Evolutionary conservation across 1,139 yeast species (phyloP).

Genomic region (Kurtzmaniella quercitrusa): DNA sequence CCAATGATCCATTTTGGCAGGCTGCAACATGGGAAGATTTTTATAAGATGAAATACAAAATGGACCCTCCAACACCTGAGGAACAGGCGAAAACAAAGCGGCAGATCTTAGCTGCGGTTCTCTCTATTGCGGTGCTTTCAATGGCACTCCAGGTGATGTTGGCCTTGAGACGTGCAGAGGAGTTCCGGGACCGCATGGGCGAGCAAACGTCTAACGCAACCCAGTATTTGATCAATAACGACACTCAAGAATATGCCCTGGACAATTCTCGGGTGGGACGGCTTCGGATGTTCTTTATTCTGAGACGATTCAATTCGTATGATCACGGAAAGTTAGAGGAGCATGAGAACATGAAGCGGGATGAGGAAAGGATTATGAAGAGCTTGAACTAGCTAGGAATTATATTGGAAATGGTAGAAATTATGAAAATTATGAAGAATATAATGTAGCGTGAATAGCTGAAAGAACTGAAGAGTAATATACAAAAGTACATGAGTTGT

Average conservation of each 20-base stretch:
- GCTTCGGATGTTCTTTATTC: conserved; percentile 56
- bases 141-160: conserved; percentile 42
- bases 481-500: too few species aligned
- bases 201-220: conserved; percentile 14
- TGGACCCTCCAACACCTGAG: conserved; percentile 38
- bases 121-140: conserved; percentile 37
- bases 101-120: conserved; percentile 39
- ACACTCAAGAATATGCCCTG: conserved; percentile 51
- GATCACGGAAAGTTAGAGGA: conserved; percentile 6
- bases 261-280: conserved; percentile 48
- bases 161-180: conserved; percentile 35
- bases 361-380: conserved; percentile 4
- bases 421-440: too few species aligned
- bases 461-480: too few species aligned
- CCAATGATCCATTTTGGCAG: conserved; percentile 40
- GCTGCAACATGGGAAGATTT: conserved; percentile 77
- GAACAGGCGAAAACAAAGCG: conserved; percentile 43
- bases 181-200: conserved; percentile 12
- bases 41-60: conserved; percentile 36
- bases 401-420: not conserved
- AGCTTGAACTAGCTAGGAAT: not conserved
- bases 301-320: conserved; percentile 36
- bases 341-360: conserved; percentile 4
- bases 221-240: conserved; percentile 30
- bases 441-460: too few species aligned